Evolutionary conservation across 495 filamentous ascomycete species (phyloP).

Genomic region (Neurospora sp.): DNA sequence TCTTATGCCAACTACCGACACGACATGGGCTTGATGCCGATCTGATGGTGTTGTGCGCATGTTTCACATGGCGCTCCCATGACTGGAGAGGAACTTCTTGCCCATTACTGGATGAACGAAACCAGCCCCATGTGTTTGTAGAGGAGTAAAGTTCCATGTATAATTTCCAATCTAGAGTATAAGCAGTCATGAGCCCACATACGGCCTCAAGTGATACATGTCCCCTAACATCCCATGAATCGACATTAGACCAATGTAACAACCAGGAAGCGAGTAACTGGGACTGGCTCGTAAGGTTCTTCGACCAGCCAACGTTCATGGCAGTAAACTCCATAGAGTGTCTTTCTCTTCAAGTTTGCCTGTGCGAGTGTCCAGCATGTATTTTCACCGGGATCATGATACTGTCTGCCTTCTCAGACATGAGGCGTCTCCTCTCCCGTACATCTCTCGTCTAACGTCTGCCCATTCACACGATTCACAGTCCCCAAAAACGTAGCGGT

Average conservation of each 20-base stretch:
- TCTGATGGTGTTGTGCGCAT: not conserved
- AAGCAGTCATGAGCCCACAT: not conserved
- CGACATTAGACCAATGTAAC: not conserved
- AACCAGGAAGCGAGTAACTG: not conserved
- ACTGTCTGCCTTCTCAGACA: not conserved
- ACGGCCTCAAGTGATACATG: not conserved
- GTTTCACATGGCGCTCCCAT: not conserved
- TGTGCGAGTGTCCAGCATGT: not conserved
- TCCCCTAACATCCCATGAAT: not conserved
- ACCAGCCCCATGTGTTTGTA: not conserved
- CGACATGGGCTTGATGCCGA: not conserved
- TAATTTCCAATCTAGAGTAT: not conserved
- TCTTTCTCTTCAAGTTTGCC: not conserved
- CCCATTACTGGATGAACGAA: not conserved
- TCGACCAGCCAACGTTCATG: not conserved
- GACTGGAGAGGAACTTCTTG: not conserved
- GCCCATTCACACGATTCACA: not conserved
- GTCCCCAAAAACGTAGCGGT: not conserved
- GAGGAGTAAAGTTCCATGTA: not conserved
- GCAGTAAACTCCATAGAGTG: not conserved
- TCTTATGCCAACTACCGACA: not conserved
- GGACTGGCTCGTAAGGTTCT: not conserved
- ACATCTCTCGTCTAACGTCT: not conserved
- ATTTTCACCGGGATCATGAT: not conserved
- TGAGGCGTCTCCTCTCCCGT: not conserved